Base-by-base conservation (phyloP, 164 flowering plant species). In the Nelumbo lutea region DNA sequence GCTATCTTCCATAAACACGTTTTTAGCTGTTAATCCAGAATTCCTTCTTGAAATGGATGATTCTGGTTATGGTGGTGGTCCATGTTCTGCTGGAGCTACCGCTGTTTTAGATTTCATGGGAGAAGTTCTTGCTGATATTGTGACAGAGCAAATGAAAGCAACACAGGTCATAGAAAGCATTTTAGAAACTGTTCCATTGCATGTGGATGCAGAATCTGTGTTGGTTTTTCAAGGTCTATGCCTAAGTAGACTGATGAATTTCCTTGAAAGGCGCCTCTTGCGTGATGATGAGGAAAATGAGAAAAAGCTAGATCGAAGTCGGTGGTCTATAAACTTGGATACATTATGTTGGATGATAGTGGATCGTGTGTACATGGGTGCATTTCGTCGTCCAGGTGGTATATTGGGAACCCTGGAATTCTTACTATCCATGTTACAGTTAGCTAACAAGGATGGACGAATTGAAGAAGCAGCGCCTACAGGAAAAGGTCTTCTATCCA, bases 341-440 rank as follows among this genome's bases (percentile, higher is more conserved):
- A 79, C 91, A 50, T 75, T 96, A 39, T 93, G 98, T 72, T 84
- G 92, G 90, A 85, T 93, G 88, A 87, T 93, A 71, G 99, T 96
- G 51, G 98, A 96, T 76, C 96, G 98, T 65, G 88, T 88, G 8
- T 96, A 93, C 62, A 90, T 93, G 96, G 99, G 99, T 71, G 99
- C 91, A 62, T 91, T 96, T 73, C 97, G 97, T 43, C 90, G 79
- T 78, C 96, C 99, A 47, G 78, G 82, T 75, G 80, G 81, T 63
- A 90, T 91, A 42, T 70, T 93, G 69, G 84, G 79, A 77, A 88
- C 93, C 50, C 79, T 96, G 66, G 99, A 96, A 66, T 96, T 96
- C 82, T 80, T 96, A 79, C 73, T 96, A 69, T 93, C 99, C 40
- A 91, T 96, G 93, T 77, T 96, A 71, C 98, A 96, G 79, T 79